These are phyloP conservation scores for Colletotrichum abscissum DNA, from an alignment of 2,329 filamentous ascomycete genomes.

Conservation along the genomic window DNA sequence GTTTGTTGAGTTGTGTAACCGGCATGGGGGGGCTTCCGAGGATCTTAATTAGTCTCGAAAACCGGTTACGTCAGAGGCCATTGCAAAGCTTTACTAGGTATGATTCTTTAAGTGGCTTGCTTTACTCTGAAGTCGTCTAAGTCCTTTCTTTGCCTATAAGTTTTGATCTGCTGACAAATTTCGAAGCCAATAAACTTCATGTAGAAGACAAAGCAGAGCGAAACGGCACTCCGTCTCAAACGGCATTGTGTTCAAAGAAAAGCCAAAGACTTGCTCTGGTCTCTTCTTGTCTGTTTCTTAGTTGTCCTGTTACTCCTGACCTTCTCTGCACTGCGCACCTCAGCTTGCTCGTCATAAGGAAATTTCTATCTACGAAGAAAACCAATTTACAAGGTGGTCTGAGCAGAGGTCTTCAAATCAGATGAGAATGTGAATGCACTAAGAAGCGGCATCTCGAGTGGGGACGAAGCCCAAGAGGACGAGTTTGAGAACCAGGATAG, in stretches of 20 bases:
- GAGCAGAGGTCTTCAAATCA: no score
- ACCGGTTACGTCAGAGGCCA: neutral
- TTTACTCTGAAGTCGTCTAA: neutral
- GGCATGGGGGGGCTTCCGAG: neutral
- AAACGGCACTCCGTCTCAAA: neutral
- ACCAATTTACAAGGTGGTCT: no score
- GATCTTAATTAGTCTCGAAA: neutral
- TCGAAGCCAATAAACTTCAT: neutral
- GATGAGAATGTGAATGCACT: no score
- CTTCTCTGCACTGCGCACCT: no score
- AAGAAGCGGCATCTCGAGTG: no score
- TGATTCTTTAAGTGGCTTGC: neutral
- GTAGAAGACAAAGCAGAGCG: neutral
- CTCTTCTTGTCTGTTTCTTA: no score
- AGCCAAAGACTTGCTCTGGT: no score
- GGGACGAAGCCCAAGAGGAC: no score
- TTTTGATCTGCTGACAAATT: neutral
- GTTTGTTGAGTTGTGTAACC: neutral
- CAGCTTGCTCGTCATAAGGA: no score
- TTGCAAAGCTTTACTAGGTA: neutral
- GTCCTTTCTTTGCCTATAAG: neutral
- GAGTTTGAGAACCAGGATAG: no score
- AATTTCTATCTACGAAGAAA: no score
- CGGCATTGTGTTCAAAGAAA: neutral
- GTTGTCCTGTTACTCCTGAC: no score